phyloP scores from a whole-genome alignment of 1,284 basidiomycete genomes.

The Boletus smithii region DNA sequence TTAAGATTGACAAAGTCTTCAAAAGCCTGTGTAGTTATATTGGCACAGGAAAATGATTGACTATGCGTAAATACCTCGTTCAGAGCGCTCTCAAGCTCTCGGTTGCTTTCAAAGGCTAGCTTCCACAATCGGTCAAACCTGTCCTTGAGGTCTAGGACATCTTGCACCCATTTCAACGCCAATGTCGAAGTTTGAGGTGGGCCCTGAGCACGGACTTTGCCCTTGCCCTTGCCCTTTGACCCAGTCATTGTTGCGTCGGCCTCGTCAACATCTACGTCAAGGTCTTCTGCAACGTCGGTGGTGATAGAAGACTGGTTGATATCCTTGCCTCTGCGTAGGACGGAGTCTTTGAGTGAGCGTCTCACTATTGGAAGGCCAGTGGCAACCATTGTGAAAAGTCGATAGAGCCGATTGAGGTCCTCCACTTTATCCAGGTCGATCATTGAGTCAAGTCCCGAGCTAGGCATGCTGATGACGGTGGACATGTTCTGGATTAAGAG shows the following conservation, averaged over 20 bases:
- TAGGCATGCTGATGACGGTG: conserved; percentile 74
- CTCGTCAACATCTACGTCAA: conserved; percentile 38
- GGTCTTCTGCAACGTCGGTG: conserved; percentile 38
- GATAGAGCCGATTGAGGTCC: conserved; percentile 81
- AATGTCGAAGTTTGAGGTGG: conserved; percentile 46
- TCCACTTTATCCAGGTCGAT: conserved; percentile 77
- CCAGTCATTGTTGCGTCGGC: conserved; percentile 41
- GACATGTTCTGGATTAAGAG: conserved; percentile 79
- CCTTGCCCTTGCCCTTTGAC: conserved; percentile 61
- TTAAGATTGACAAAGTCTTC: conserved; percentile 91
- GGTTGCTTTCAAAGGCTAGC: conserved; percentile 70
- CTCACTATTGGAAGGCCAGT: conserved; percentile 67
- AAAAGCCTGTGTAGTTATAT: conserved; percentile 65
- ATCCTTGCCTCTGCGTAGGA: conserved; percentile 74
- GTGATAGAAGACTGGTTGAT: conserved; percentile 64
- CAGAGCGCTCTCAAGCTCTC: conserved; percentile 78
- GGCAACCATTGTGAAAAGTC: conserved; percentile 72
- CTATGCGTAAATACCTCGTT: conserved; percentile 66
- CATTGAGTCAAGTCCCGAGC: conserved; percentile 87
- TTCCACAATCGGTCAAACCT: conserved; percentile 81
- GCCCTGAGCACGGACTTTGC: conserved; percentile 48
- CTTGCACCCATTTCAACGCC: conserved; percentile 94
- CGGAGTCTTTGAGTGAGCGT: conserved; percentile 70
- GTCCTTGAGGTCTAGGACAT: conserved; percentile 89
- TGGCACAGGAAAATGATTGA: background rate